Evolutionary conservation across 2,329 filamentous ascomycete genomes (phyloP), one percentile per base, ranked within the genome.

Genomic region (Septoria petroselini): DNA sequence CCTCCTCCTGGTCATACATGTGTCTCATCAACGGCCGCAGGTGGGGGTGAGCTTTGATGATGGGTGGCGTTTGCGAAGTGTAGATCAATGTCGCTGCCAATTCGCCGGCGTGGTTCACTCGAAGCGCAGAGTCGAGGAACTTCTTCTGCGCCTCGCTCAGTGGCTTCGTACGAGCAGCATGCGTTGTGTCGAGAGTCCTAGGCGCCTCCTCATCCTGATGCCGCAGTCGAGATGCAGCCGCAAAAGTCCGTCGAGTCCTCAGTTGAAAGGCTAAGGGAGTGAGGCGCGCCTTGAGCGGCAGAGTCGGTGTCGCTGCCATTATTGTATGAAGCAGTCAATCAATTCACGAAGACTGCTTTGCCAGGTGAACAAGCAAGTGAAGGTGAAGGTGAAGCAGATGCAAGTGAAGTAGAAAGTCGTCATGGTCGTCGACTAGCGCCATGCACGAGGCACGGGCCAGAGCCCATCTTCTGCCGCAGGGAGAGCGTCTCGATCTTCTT

Each of bases 11-110:
- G 63, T 93, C 88, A 75, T 95, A 91, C 93, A 98, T 98, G 77
- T 97, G 93, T 62, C 84, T 82, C 89, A 98, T 95, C 25, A 97
- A 74, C 0, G 89, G 86, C 5, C 88, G 85, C 14, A 98, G 83
- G 66, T 95, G 87, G 1, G 93, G 91, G 68, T 96, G 85, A 3
- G 85, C 81, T 58, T 81, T 80, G 49, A 89, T 77, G 44, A 97
- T 73, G n/a, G 84, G 81, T 0, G 91, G 89, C 1, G 83, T 91
- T 70, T 98, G 93, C 1, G 88, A 84, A 1, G 82, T 83, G 74
- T 97, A 98, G 70, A 98, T 98, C 48, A 95, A 81, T 19, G 88
- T 91, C 23, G 93, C 93, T 47, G 93, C 93, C n/a, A 98, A 82
- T 72, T 98, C 93, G 66, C 93, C 93, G 18, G 93, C 90, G 73